Base-by-base conservation (phyloP, 2,329 filamentous ascomycete genomes). In the Claviceps arundinis region DNA sequence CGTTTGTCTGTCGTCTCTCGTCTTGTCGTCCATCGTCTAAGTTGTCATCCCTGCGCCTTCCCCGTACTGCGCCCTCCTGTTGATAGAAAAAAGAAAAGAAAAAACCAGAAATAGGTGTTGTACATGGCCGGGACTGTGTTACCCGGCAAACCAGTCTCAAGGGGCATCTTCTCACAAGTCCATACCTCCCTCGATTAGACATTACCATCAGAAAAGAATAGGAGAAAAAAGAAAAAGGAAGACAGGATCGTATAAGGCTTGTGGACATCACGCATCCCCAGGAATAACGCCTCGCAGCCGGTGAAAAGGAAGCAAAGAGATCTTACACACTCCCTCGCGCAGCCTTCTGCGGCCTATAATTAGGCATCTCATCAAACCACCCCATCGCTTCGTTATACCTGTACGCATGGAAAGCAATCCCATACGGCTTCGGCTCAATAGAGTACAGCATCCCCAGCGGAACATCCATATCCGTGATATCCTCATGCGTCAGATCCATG, bases 371-470 rank as follows among this genome's bases (percentile, higher is more conserved):
- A 54, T 93, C 82, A 61, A 98, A 98, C 77, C 84, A 89, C 56
- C 85, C 82, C 19, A 72, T 78, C 3, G 77, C 73, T 56, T 87
- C 80, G 64, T 95, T 87, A 71, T 95, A 98, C 55, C 83, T 81
- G 73, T 95, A 98, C 0, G 89, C 91, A 66, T 95, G 91, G 72
- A 97, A 96, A 55, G 95, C 91, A 54, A 96, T 90, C 14, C 93
- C 93, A 59, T 98, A 98, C 1, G 93, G 93, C 75, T 96, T 96
- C 37, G 93, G 93, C 68, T 98, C 91, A 47, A 98, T 85, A 59
- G 89, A 87, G 67, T 95, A 98, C 7, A 96, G 75, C 75, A 95
- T 90, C 17, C 93, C 93, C 48, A 98, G 73, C 0, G 93, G 93
- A 46, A 96, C 87, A 63, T 97, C 91, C 56, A 98, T 78, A 61